Evolutionary conservation across 805 yeast genomes (phyloP).

Genomic region (Wickerhamomyces canadensis): DNA sequence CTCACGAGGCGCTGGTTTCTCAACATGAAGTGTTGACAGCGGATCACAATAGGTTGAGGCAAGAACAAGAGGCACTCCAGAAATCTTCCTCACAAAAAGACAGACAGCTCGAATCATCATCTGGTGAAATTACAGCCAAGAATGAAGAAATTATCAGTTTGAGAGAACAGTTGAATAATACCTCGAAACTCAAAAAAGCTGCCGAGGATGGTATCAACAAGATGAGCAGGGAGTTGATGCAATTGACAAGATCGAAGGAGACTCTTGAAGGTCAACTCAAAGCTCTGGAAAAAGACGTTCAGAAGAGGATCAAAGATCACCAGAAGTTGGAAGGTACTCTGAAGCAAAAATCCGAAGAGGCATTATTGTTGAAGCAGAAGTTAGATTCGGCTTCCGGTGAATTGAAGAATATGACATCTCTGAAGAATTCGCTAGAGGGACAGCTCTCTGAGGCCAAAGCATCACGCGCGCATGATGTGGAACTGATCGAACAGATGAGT

Average conservation of each 20-base stretch:
- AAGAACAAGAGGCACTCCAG: conserved; percentile 28
- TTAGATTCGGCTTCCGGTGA: conserved; percentile 5
- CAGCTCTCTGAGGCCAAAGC: conserved; percentile 23
- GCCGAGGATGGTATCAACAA: conserved; percentile 88
- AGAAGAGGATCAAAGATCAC: conserved; percentile 20
- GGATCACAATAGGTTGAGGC: conserved; percentile 23
- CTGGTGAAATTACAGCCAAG: conserved; percentile 13
- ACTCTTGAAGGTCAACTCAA: conserved; percentile 40
- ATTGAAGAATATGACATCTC: background rate
- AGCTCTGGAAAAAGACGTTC: conserved; percentile 29
- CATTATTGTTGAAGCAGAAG: conserved; percentile 7
- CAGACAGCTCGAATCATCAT: conserved; percentile 19
- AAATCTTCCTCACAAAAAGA: conserved; percentile 29
- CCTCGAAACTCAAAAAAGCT: conserved; percentile 35
- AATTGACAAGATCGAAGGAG: conserved; percentile 54
- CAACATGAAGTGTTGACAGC: conserved; percentile 3
- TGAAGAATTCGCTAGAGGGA: conserved; percentile 13
- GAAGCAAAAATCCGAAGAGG: conserved; percentile 14
- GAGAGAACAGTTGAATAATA: conserved; percentile 23
- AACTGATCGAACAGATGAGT: conserved; percentile 36
- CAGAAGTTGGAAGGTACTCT: conserved; percentile 13
- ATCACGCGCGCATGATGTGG: conserved; percentile 26
- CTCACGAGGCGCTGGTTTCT: conserved; percentile 18
- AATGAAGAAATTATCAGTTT: conserved; percentile 20
- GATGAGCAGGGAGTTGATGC: conserved; percentile 79